Percentiles rank a stretch among this genome's conserved stretches.
Evolutionary conservation across 2,329 filamentous ascomycete genomes (phyloP).

Genomic region (Epichloe amarillans): DNA sequence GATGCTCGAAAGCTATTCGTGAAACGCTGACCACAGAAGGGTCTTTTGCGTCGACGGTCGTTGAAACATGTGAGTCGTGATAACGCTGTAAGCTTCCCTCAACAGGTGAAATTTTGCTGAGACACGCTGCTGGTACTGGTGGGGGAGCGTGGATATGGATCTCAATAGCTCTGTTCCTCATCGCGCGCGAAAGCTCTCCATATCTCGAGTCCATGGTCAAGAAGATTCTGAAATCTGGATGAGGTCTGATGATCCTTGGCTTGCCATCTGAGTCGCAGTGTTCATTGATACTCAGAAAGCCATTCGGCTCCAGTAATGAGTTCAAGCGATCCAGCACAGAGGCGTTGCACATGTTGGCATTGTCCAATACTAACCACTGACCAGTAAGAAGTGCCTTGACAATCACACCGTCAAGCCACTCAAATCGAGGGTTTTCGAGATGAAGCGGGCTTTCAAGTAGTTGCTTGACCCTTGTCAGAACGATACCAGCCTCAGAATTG

Average conservation of each 20-base stretch:
- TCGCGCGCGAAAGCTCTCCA: slow-evolving; percentile 87
- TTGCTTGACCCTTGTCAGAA: slow-evolving; percentile 33
- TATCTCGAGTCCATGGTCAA: slow-evolving; percentile 85
- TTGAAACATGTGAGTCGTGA: slow-evolving; percentile 22
- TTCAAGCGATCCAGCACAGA: slow-evolving; percentile 92
- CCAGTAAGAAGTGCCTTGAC: slow-evolving; percentile 77
- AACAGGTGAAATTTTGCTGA: slow-evolving; percentile 29
- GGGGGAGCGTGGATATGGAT: slow-evolving; percentile 54
- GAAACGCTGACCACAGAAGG: slow-evolving; percentile 14
- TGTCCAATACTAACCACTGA: slow-evolving; percentile 88
- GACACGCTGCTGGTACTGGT: slow-evolving; percentile 18
- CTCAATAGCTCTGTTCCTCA: slow-evolving; percentile 90
- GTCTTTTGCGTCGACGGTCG: slow-evolving; percentile 14
- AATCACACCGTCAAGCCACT: slow-evolving; percentile 90
- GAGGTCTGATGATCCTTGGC: slow-evolving; percentile 66
- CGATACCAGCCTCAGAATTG: slow-evolving; percentile 30
- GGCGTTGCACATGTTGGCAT: slow-evolving; percentile 91
- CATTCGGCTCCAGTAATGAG: slow-evolving; percentile 82
- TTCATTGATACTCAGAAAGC: slow-evolving; percentile 82
- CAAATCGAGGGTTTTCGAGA: slow-evolving; percentile 68
- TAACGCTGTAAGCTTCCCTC: slow-evolving; percentile 38
- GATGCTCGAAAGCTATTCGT: slow-evolving; percentile 29
- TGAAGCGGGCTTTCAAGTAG: slow-evolving; percentile 39
- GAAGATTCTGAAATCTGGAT: slow-evolving; percentile 82
- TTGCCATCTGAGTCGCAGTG: slow-evolving; percentile 74